Evolutionary conservation across 1,139 yeast species (phyloP), one percentile per base, ranked within the genome.

Genomic region (Candida smagusa): DNA sequence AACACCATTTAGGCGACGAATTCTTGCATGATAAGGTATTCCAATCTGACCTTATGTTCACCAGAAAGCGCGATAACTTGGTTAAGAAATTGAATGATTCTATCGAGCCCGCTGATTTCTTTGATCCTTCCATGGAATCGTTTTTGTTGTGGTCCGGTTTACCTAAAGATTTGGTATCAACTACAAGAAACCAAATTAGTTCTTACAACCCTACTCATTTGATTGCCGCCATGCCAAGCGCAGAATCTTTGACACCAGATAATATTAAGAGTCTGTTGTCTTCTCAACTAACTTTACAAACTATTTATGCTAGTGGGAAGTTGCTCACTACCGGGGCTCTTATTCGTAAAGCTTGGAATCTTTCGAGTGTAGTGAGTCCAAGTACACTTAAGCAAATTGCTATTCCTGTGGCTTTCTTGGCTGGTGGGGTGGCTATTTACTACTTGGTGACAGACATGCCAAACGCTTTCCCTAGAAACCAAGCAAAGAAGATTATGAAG

Each of bases 391-490:
- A 53, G 55, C 65, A 51, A 47, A 48, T 70, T 12, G 67, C 72
- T 1, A 52, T 63, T 2, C 87, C 83, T 0, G 48, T 79, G 0
- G 49, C 74, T 1, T 47, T 81, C 4, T 69, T 82, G 11, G 75
- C 77, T 1, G 63, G 81, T 4, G 74, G 81, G 1, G 68, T 81
- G 22, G 77, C 89, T 0, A 63, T 79, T 1, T 81, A 81, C 30
- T 88, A 86, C 52, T 58, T 89, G 43, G 64, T 88, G 9, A 69
- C 72, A 39, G 98, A 92, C 57, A 79, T 94, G 12, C 97, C 97
- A 2, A 77, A 84, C 49, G 96, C 97, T 0, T 77, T 87, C 51
- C 95, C 96, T 19, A 72, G 89, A 49, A 89, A 89, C 41, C 74
- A 89, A 43, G 88, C 95, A 0, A 69, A 73, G 38, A 88, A 85